Evolutionary conservation across 148 eudicot species (phyloP), one percentile per base, ranked within the genome.

Genomic region (Simmondsia chinensis): DNA sequence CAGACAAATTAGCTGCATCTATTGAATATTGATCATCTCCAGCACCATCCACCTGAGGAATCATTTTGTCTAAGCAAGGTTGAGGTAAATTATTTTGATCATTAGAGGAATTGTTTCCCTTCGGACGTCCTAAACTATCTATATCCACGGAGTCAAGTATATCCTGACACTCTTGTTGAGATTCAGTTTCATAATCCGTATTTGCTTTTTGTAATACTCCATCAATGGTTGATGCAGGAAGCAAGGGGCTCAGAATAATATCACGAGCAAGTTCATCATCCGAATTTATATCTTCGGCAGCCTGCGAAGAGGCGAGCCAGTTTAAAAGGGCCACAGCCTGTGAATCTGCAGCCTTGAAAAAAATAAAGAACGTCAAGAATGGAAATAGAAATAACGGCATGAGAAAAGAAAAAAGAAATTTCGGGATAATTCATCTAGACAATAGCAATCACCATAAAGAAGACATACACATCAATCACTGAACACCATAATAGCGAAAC

Each of bases 251-350:
- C 47, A 86, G 46, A 58, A 93, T 79, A 30, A 69, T 68, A 40
- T 70, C 87, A 25, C 57, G 65, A 29, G 60, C 75, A 63, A 82
- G 84, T 56, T 93, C 96, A 34, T 82, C 99, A 60, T 86, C 99
- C 6, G 99, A 86, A 59, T 82, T 75, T 61, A 87, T 66, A 57
- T 93, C 91, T 60, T 77, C 91, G 11, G 66, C 83, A 52, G 94
- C 94, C 66, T 82, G 96, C 60, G 99, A 82, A 50, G 96, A 93
- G 39, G 96, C 99, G 53, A 93, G 79, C 99, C 99, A 93, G 43
- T 88, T 77, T 13, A 86, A 56, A 33, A 93, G 83, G 26, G 87
- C 70, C 56, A 77, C 52, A 18, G 74, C 91, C 49, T 93, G 96
- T 49, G 66, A 57, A 50, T 82, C 87, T 42, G 63, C 71, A 44